Evolutionary conservation across 2,329 filamentous ascomycete species (phyloP), one percentile per base, ranked within the genome.

Genomic region (Venturia pyrina): DNA sequence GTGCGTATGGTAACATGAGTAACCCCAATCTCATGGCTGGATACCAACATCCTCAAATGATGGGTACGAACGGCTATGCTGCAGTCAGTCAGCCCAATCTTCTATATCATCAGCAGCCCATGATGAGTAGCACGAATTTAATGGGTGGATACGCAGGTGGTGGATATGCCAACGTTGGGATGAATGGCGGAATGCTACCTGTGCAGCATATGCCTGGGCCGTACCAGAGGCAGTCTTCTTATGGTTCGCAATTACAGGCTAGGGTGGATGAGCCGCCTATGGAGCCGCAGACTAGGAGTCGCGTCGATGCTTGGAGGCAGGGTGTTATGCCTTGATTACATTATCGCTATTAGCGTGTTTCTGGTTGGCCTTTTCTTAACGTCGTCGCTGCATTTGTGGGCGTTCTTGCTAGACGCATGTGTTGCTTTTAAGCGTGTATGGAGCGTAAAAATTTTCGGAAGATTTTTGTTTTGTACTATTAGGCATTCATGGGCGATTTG

Each of bases 301-400:
- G 82, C 67, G 85, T 87, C 74, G 83, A 87, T 75, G 81, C 80
- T 43, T 87, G 85, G 85, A 80, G 84, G 71, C 78, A 82, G 70
- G 73, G 76, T 61, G 72, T 80, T 65, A 70, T 69, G 67, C 70
- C 63, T 59, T 65, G 17, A 34, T 37, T 7, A 21, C 11, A 5
- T 19, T 21, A 32, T n/a, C 5, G 24, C 28, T 34, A 8, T 10
- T 37, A 40, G 37, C 37, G 5, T 40, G 5, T 40, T 40, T 37
- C 28, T 21, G 17, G 37, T 11, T 21, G 24, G 10, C 5, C 28
- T 28, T 15, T 28, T 15, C 21, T 37, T 37, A 21, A 43, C 2
- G 53, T 34, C 19, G 17, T 37, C 5, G 32, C 3, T 21, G 28
- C 53, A 59, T 59, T 37, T 37, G 17, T 34, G 32, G 53, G 53